Percentiles rank a stretch among this genome's conserved stretches.
Evolutionary conservation across 2,329 filamentous ascomycete species (phyloP).

Genomic region (Seiridium cupressi): DNA sequence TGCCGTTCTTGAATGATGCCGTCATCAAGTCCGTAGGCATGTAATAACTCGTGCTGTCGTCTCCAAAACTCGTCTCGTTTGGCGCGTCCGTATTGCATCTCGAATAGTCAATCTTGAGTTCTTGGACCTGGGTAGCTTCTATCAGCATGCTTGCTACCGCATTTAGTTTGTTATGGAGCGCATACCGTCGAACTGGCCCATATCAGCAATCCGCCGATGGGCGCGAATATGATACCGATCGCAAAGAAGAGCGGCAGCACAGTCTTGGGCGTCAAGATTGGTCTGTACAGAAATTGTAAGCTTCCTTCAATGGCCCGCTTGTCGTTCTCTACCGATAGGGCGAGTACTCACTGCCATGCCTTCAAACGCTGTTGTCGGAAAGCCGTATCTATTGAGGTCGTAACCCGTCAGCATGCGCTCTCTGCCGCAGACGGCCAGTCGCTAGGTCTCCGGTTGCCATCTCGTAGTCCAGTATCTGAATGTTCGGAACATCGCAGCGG

Average conservation of each 20-base stretch:
- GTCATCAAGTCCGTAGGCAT: conserved; percentile 42
- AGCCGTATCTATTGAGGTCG: conserved; percentile 69
- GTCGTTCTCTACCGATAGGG: too few relatives aligned
- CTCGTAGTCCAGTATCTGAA: too few relatives aligned
- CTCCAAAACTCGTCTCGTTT: conserved; percentile 22
- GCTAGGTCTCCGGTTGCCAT: not conserved
- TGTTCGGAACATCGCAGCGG: not conserved
- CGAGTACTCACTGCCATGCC: conserved; percentile 85
- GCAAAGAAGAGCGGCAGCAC: conserved; percentile 64
- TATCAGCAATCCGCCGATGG: conserved; percentile 82
- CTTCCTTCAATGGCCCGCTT: not conserved
- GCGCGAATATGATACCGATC: conserved; percentile 82
- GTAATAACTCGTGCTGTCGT: conserved; percentile 29
- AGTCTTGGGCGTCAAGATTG: conserved; percentile 92
- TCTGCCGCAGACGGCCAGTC: too few relatives aligned
- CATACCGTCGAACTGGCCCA: conserved; percentile 80
- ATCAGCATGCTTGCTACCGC: conserved; percentile 10
- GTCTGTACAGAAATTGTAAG: conserved; percentile 48
- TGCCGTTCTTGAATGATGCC: conserved; percentile 65
- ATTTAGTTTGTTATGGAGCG: not conserved
- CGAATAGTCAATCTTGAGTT: conserved; percentile 89
- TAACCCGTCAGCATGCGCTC: conserved; percentile 3
- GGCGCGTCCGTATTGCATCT: conserved; percentile 64
- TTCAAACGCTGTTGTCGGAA: conserved; percentile 96
- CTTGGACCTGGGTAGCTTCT: conserved; percentile 66